Evolutionary conservation across 2,329 filamentous ascomycete genomes (phyloP).

Genomic region (Rhynchosporium graminicola): DNA sequence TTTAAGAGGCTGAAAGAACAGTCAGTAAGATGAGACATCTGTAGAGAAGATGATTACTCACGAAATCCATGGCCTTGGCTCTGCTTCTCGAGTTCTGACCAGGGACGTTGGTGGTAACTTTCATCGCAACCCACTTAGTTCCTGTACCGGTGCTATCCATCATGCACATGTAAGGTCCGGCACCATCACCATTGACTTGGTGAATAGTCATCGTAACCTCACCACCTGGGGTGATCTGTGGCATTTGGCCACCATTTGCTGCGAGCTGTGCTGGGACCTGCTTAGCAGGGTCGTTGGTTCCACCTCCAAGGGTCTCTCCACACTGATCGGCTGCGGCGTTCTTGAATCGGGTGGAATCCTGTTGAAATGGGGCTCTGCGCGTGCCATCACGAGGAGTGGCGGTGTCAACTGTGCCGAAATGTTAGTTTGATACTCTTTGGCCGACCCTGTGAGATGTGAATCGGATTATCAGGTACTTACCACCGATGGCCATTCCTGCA

Average conservation of each 20-base stretch:
- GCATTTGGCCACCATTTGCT: constrained; percentile 55
- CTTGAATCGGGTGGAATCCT: constrained; percentile 63
- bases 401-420: constrained; percentile 48
- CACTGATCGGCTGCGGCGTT: constrained; percentile 53
- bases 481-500: constrained; percentile 51
- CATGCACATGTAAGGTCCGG: constrained; percentile 63
- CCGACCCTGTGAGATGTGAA: not conserved
- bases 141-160: constrained; percentile 62
- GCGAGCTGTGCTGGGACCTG: constrained; percentile 58
- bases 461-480: constrained; percentile 34
- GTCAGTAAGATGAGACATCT: not conserved
- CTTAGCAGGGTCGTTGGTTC: constrained; percentile 57
- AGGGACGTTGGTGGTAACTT: constrained; percentile 55
- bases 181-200: constrained; percentile 67
- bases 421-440: not conserved
- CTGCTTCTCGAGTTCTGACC: constrained; percentile 50
- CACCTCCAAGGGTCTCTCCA: constrained; percentile 59
- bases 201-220: constrained; percentile 62
- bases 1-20: constrained; percentile 49
- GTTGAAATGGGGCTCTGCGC: constrained; percentile 60
- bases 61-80: constrained; percentile 40
- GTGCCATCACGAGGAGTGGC: constrained; percentile 63
- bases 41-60: constrained; percentile 24
- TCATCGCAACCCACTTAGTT: constrained; percentile 53
- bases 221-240: constrained; percentile 59